These are phyloP conservation scores for Ceratobasidium sp. DNA, from an alignment of 1,284 basidiomycete species.

Conservation along the genomic window DNA sequence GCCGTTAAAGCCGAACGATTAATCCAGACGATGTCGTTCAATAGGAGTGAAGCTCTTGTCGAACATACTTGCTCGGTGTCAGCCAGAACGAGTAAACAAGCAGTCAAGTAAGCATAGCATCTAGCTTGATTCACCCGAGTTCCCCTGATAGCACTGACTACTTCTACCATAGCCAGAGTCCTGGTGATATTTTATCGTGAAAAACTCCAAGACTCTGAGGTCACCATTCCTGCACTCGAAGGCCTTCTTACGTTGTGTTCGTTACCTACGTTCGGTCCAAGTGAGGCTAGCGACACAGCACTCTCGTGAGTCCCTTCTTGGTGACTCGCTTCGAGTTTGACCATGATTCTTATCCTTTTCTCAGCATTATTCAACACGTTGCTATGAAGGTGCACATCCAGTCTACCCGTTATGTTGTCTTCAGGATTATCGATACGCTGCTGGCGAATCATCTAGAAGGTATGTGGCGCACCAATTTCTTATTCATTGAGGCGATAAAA, in stretches of 20 bases:
- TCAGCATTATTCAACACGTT: conserved; percentile 82
- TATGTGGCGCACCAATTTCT: conserved; percentile 49
- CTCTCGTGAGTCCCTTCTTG: conserved; percentile 62
- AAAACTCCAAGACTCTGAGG: conserved; percentile 86
- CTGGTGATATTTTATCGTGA: conserved; percentile 83
- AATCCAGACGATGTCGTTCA: conserved; percentile 34
- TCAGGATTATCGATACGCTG: conserved; percentile 81
- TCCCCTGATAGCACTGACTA: not conserved
- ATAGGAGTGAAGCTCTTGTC: conserved; percentile 80
- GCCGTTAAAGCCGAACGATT: not conserved
- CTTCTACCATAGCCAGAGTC: conserved; percentile 67
- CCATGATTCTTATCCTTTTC: too few relatives aligned
- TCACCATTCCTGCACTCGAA: conserved; percentile 76
- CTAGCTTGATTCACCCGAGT: too few relatives aligned
- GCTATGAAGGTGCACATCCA: conserved; percentile 85
- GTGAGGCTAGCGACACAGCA: conserved; percentile 72
- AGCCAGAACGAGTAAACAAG: conserved; percentile 72
- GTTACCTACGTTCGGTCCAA: conserved; percentile 71
- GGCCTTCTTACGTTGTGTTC: conserved; percentile 74
- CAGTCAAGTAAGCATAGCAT: conserved; percentile 72
- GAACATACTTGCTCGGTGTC: conserved; percentile 66
- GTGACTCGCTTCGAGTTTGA: conserved; percentile 17
- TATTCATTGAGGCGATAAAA: not conserved
- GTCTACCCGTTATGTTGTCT: conserved; percentile 82
- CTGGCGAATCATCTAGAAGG: conserved; percentile 77